phyloP scores from a whole-genome alignment of 148 eudicot species.

The Arbutus unedo region DNA sequence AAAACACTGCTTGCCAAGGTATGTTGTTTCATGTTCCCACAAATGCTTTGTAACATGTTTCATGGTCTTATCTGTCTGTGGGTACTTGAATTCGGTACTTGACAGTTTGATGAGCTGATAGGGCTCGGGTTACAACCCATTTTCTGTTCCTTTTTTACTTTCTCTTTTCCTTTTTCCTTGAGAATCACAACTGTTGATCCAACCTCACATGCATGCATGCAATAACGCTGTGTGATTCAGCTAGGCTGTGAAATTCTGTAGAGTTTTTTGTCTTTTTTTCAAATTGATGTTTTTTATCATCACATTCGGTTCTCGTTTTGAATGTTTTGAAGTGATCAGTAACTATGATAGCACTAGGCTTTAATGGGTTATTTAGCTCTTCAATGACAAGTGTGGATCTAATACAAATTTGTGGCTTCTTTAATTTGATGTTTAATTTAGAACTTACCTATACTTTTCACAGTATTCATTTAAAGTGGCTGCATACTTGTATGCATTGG shows the following conservation, averaged over 20 bases:
- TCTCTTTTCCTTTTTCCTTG: neutral
- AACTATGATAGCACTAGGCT: neutral
- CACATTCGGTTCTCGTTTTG: neutral
- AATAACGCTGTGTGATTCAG: neutral
- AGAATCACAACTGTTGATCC: neutral
- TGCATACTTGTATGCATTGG: neutral
- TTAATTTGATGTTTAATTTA: neutral
- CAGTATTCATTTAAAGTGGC: neutral
- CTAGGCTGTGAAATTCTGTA: slow-evolving; percentile 1
- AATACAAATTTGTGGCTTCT: neutral
- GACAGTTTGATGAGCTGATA: slow-evolving; percentile 6
- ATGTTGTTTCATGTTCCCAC: slow-evolving; percentile 12
- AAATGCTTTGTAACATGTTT: neutral
- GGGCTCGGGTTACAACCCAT: neutral
- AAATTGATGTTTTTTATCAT: neutral
- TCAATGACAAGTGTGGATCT: neutral
- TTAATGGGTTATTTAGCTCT: neutral
- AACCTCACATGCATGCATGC: neutral
- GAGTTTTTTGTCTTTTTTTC: neutral
- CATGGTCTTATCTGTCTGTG: neutral
- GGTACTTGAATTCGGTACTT: neutral
- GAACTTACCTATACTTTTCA: neutral
- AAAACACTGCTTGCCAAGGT: slow-evolving; percentile 98
- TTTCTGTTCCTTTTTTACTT: neutral
- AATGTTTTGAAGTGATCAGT: slow-evolving; percentile 1